Conservation (phyloP, 1,284 basidiomycete species). For the Cerioporus squamosus region DNA sequence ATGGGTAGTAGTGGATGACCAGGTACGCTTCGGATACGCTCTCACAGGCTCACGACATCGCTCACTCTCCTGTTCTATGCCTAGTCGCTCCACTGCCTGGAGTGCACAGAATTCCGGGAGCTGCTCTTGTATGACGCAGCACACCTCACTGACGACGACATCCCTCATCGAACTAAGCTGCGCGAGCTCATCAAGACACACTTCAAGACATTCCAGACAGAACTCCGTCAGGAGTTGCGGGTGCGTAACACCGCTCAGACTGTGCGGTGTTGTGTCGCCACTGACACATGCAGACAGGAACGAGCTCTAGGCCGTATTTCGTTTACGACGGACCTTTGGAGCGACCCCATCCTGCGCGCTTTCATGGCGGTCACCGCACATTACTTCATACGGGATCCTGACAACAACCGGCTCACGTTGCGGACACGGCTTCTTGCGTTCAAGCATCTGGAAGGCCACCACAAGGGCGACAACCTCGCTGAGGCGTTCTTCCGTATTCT, state of each 20-base stretch:
- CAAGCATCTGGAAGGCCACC: slow-evolving; percentile 9
- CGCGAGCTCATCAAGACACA: too few relatives aligned
- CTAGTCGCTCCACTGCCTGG: too few relatives aligned
- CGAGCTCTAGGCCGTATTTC: background rate
- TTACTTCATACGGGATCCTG: background rate
- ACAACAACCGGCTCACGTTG: slow-evolving; percentile 4
- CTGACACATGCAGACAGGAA: background rate
- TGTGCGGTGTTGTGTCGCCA: background rate
- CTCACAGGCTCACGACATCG: background rate
- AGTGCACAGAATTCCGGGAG: too few relatives aligned
- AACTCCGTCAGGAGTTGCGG: background rate
- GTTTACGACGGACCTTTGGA: background rate
- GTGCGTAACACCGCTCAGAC: background rate
- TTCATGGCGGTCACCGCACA: background rate
- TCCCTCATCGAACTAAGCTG: too few relatives aligned
- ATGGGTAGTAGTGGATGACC: background rate
- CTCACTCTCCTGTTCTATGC: background rate
- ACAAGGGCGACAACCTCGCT: slow-evolving; percentile 23
- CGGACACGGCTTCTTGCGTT: slow-evolving; percentile 22
- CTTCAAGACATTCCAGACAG: background rate
- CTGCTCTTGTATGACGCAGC: too few relatives aligned
- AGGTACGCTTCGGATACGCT: background rate
- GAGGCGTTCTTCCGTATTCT: slow-evolving; percentile 1
- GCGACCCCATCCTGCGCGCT: background rate
- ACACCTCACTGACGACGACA: too few relatives aligned